Percentiles rank a stretch among this genome's conserved stretches.
Evolutionary conservation across 2,329 filamentous ascomycete genomes (phyloP).

Genomic region (Cucurbitaria berberidis): DNA sequence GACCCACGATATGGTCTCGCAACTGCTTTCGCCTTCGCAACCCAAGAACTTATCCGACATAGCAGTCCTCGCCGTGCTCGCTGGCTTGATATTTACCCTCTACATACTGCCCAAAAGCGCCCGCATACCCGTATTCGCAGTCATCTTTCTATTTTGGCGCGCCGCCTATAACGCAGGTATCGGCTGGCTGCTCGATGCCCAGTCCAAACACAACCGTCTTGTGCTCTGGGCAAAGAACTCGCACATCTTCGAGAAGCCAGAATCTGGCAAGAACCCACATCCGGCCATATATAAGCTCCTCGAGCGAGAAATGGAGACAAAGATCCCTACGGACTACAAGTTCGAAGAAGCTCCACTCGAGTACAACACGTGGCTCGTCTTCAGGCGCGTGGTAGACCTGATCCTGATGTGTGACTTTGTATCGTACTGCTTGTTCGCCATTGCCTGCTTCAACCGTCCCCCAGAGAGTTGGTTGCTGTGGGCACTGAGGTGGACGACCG

Average conservation of each 20-base stretch:
- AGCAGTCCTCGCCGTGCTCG: constrained; percentile 79
- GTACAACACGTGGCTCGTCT: constrained; percentile 99
- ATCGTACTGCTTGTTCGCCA: constrained; percentile 94
- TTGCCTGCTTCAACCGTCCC: constrained; percentile 81
- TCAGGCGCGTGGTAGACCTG: constrained; percentile 91
- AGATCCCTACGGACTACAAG: constrained; percentile 91
- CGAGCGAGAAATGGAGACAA: constrained; percentile 89
- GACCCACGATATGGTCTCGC: constrained; percentile 98
- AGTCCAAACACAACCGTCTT: constrained; percentile 86
- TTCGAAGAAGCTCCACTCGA: constrained; percentile 93
- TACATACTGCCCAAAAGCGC: constrained; percentile 72
- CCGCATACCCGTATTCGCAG: constrained; percentile 78
- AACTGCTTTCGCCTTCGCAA: constrained; percentile 90
- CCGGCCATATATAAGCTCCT: constrained; percentile 83
- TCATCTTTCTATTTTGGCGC: constrained; percentile 90
- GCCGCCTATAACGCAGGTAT: constrained; percentile 93
- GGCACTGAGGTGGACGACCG: constrained; percentile 76
- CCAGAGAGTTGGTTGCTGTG: constrained; percentile 75
- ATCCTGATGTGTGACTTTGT: constrained; percentile 99
- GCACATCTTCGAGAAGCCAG: constrained; percentile 83
- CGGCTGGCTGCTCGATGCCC: constrained; percentile 83
- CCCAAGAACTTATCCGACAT: constrained; percentile 93
- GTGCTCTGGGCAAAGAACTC: constrained; percentile 87
- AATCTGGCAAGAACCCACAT: constrained; percentile 79
- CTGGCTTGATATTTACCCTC: constrained; percentile 73